These are phyloP conservation scores for maize (Zea mays) DNA, from an alignment of 176 grass and related monocot genomes.

Conservation along the genomic window DNA sequence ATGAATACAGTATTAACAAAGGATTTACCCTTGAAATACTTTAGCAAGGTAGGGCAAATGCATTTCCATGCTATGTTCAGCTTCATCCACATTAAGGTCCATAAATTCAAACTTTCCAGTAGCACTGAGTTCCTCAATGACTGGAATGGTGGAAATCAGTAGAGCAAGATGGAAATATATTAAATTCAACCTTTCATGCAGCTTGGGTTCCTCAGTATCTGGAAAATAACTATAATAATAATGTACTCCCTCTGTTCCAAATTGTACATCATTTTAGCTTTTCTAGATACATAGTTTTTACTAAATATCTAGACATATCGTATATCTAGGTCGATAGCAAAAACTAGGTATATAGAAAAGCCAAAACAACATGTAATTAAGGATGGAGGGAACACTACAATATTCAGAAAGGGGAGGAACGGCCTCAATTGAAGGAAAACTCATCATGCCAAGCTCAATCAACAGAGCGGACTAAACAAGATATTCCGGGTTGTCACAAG, in stretches of 20 bases:
- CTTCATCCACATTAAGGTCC: conserved; percentile 97
- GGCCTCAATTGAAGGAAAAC: background rate
- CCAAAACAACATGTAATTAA: too few relatives aligned
- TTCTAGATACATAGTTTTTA: background rate
- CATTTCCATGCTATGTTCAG: conserved; percentile 99
- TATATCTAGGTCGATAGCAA: too few relatives aligned
- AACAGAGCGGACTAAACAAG: background rate
- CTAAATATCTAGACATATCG: too few relatives aligned
- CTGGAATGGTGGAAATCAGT: conserved; percentile 52
- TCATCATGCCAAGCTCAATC: background rate
- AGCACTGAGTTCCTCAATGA: conserved; percentile 67
- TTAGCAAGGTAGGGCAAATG: conserved; percentile 97
- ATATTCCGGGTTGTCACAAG: background rate
- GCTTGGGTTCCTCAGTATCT: conserved; percentile 54
- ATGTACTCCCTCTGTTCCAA: background rate
- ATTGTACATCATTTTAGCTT: background rate
- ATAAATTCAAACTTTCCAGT: conserved; percentile 94
- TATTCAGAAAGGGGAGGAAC: conserved; percentile 24
- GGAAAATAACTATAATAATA: conserved; percentile 40
- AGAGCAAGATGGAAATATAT: conserved; percentile 34
- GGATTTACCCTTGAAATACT: conserved; percentile 84
- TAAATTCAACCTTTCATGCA: conserved; percentile 61
- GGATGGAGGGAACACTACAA: background rate
- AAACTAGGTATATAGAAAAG: too few relatives aligned
- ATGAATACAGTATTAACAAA: conserved; percentile 25